These are phyloP conservation scores for Cyclospora cayetanensis DNA, from an alignment of 169 alveolate genomes.

Conservation along the genomic window DNA sequence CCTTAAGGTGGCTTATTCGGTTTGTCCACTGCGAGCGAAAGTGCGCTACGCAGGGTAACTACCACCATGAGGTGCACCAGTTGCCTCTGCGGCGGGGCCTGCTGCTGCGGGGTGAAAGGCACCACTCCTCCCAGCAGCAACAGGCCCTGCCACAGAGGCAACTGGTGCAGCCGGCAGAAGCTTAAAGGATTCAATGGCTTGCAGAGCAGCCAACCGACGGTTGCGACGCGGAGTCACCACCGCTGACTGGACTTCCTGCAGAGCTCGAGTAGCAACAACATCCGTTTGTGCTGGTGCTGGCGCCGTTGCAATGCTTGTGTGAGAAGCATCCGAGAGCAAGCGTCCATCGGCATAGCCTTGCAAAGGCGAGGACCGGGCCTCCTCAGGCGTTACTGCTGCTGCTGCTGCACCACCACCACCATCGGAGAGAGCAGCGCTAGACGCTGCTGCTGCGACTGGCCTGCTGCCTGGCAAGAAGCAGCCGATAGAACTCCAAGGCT, in stretches of 20 bases:
- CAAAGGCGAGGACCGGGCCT: no score
- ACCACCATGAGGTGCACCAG: no score
- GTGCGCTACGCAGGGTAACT: no score
- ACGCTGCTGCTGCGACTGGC: neutral
- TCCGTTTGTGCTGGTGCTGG: constrained; percentile 3
- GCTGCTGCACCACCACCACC: constrained; percentile 37
- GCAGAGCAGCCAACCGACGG: constrained; percentile 59
- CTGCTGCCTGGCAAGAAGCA: constrained; percentile 2
- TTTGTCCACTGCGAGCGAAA: no score
- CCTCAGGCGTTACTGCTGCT: no score
- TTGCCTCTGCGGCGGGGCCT: no score
- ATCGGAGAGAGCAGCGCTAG: neutral
- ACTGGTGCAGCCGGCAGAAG: constrained; percentile 28
- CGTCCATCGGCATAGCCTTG: no score
- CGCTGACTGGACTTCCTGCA: neutral
- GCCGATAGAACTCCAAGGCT: constrained; percentile 39
- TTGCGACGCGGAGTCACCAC: constrained; percentile 19
- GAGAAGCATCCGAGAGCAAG: no score
- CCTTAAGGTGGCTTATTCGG: no score
- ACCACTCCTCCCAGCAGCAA: no score
- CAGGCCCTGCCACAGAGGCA: no score
- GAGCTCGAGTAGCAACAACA: neutral
- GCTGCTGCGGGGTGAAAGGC: no score
- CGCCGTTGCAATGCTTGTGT: neutral
- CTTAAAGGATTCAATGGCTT: constrained; percentile 59